Evolutionary conservation across 148 eudicot species (phyloP).

Genomic region (Chenopodium quinoa): DNA sequence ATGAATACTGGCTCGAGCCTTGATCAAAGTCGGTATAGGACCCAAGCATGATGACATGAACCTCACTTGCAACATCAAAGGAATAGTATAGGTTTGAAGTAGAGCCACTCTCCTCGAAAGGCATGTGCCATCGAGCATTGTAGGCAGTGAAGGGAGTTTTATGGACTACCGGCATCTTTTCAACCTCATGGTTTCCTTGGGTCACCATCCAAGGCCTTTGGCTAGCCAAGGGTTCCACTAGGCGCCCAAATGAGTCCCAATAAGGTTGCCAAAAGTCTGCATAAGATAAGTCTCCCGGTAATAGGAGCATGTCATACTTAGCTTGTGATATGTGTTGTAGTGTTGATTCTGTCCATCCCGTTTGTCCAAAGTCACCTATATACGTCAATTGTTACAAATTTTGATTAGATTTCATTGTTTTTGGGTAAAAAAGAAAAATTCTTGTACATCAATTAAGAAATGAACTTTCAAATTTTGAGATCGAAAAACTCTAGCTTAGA

Average conservation of each 20-base stretch:
- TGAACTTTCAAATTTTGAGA: too few relatives aligned
- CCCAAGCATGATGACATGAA: constrained; percentile 69
- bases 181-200: constrained; percentile 76
- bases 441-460: too few relatives aligned
- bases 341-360: constrained; percentile 60
- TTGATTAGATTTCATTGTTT: background rate
- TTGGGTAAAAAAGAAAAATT: background rate
- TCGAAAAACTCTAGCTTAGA: too few relatives aligned
- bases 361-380: constrained; percentile 84
- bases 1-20: constrained; percentile 54
- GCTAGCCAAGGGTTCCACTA: constrained; percentile 68
- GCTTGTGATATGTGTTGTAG: constrained; percentile 55
- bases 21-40: constrained; percentile 58
- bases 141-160: constrained; percentile 48
- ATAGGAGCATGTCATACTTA: constrained; percentile 53
- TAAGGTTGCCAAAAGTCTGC: constrained; percentile 49
- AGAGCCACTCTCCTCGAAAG: constrained; percentile 62
- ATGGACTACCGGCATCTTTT: constrained; percentile 41
- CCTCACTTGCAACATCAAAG: constrained; percentile 56
- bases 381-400: background rate
- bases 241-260: constrained; percentile 74
- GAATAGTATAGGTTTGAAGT: constrained; percentile 67
- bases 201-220: constrained; percentile 87
- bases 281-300: constrained; percentile 78
- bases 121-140: constrained; percentile 80